Conservation (phyloP, 495 filamentous ascomycete species). For the Penicillium waksmanii region DNA sequence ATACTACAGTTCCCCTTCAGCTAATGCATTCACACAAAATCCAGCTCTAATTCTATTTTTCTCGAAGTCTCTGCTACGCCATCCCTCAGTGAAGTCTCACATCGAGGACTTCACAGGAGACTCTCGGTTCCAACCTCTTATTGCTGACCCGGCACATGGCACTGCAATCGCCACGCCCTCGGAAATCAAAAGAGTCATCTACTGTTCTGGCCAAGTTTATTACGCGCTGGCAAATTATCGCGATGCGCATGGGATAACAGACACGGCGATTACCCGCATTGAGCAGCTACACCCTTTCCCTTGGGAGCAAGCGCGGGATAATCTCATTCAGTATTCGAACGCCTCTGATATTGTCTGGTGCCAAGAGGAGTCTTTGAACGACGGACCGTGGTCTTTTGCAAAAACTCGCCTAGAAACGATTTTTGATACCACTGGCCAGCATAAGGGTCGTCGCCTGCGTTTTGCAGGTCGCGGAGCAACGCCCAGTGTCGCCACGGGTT, state of each 20-base stretch:
- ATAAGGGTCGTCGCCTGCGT: conserved; percentile 91
- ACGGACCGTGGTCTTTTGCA: conserved; percentile 90
- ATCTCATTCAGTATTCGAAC: conserved; percentile 93
- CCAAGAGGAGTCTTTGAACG: conserved; percentile 97
- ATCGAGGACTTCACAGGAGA: conserved; percentile 89
- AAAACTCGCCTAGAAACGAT: conserved; percentile 96
- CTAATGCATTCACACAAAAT: conserved; percentile 47
- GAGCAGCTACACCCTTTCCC: conserved; percentile 99
- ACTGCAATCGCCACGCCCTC: conserved; percentile 73
- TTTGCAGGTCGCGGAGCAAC: conserved; percentile 92
- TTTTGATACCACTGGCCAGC: conserved; percentile 85
- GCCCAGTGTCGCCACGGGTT: conserved; percentile 90
- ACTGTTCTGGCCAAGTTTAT: conserved; percentile 96
- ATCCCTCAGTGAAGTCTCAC: conserved; percentile 83
- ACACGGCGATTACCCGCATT: conserved; percentile 90
- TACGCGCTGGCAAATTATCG: conserved; percentile 89
- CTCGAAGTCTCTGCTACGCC: conserved; percentile 90
- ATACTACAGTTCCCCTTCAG: conserved; percentile 26
- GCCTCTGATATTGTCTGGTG: conserved; percentile 94
- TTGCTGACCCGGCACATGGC: conserved; percentile 81
- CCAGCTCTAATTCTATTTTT: conserved; percentile 94
- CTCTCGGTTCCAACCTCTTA: conserved; percentile 94
- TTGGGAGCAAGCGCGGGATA: conserved; percentile 92
- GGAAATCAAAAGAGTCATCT: conserved; percentile 88
- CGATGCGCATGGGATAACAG: conserved; percentile 75